Evolutionary conservation across 176 grass and related monocot species (phyloP), one percentile per base, ranked within the genome.

Genomic region (Oropetium thomaeum): DNA sequence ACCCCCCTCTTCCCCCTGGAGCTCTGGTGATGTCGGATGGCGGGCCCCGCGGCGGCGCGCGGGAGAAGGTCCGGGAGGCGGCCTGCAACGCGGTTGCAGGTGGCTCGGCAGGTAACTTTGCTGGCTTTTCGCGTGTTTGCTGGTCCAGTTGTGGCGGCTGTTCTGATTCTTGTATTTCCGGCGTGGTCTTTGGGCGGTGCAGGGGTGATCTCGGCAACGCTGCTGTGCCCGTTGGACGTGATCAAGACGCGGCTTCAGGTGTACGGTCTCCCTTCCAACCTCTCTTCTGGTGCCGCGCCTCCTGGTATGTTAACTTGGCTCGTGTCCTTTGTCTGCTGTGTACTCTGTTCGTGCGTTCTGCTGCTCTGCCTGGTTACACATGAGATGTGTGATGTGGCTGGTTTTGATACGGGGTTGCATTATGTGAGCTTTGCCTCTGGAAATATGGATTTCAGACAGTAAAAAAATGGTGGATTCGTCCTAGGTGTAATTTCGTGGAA

Each of bases 231-330:
- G 17, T 58, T 97, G 69, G 93, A 97, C 71, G 89, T 97, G 87
- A 84, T 97, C 68, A 97, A 97, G 81, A 97, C 93, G 35, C 67
- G 93, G 76, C 79, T 97, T 69, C 93, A 97, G 85, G 93, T 97
- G 41, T 88, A 97, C 69, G 93, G 93, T 1, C 45, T 90, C 67
- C 74, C 81, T 69, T 78, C 71, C 37, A 85, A 73, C 65, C 86
- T 84, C 23, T 69, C 76, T 55, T 48, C 71, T 27, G 76, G 47
- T 27, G 39, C 82, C 5, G 4, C 78, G 0, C 61, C 27, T 3
- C 49, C 51, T 47, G 74, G 70, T 63, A 69, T 54, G 27, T 65
- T 51, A 64, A 14, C 58, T 66, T 26, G 5, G 19, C 30, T 67
- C n/a, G n/a, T n/a, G n/a, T n/a, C 25, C 30, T 63, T 49, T 40